These are phyloP conservation scores for Clitocybe nebularis DNA, from an alignment of 1,284 basidiomycete genomes.

Conservation along the genomic window DNA sequence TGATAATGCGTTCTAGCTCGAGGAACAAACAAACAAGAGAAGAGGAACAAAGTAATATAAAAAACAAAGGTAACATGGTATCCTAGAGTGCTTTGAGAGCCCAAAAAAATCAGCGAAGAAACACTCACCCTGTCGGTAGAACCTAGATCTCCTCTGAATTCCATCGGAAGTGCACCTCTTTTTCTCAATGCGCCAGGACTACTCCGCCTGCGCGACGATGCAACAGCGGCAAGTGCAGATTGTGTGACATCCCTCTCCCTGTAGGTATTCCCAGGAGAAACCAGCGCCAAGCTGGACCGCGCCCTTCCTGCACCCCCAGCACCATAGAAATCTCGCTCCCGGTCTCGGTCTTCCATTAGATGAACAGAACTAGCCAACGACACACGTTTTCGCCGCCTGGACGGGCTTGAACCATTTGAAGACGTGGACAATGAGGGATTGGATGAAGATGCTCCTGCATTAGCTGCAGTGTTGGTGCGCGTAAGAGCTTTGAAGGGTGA, in stretches of 20 bases:
- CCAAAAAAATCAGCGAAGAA: background rate
- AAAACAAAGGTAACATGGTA: slow-evolving; percentile 2
- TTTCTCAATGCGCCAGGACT: slow-evolving; percentile 32
- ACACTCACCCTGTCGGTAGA: slow-evolving; percentile 43
- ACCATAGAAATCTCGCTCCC: background rate
- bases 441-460: background rate
- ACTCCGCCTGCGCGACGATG: slow-evolving; percentile 30
- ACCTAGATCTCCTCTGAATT: slow-evolving; percentile 47
- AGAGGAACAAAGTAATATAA: background rate
- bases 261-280: slow-evolving; percentile 18
- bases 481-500: slow-evolving; percentile 5
- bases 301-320: slow-evolving; percentile 2
- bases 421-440: background rate
- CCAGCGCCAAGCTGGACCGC: slow-evolving; percentile 3
- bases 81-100: too few species aligned
- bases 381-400: slow-evolving; percentile 8
- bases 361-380: slow-evolving; percentile 5
- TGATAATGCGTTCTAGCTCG: background rate
- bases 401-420: slow-evolving; percentile 9
- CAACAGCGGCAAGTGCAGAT: slow-evolving; percentile 51
- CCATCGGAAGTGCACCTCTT: slow-evolving; percentile 53
- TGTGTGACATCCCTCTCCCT: slow-evolving; percentile 39
- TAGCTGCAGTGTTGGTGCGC: background rate
- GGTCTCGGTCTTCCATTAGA: slow-evolving; percentile 1
- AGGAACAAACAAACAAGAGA: slow-evolving; percentile 9